Evolutionary conservation across 805 yeast genomes (phyloP).

Genomic region (Nakazawaea populi): DNA sequence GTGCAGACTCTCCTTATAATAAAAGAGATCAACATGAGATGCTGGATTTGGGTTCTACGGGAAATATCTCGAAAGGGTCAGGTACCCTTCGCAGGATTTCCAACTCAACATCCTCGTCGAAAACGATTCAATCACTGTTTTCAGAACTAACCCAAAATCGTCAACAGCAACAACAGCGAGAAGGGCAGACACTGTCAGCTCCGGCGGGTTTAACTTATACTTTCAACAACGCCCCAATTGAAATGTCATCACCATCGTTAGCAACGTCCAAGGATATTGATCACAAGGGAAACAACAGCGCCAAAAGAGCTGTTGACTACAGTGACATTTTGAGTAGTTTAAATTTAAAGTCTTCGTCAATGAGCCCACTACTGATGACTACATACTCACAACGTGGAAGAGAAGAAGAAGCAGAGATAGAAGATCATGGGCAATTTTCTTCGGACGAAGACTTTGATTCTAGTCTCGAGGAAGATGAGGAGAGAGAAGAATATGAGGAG

Average conservation of each 20-base stretch:
- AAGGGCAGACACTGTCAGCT: background rate
- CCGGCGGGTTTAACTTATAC: background rate
- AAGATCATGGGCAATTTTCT: too few relatives aligned
- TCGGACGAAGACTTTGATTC: too few relatives aligned
- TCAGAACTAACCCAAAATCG: background rate
- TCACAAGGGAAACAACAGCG: background rate
- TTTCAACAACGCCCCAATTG: slow-evolving; percentile 3
- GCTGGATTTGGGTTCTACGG: too few relatives aligned
- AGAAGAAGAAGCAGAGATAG: too few relatives aligned
- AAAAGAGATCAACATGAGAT: too few relatives aligned
- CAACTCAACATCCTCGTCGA: background rate
- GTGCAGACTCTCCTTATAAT: background rate
- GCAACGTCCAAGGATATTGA: background rate
- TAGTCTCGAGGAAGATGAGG: too few relatives aligned
- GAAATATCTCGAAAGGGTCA: background rate
- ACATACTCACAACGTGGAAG: too few relatives aligned
- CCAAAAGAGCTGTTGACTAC: background rate
- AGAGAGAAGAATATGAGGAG: too few relatives aligned
- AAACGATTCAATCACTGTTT: background rate
- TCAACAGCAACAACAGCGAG: background rate
- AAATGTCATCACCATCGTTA: background rate
- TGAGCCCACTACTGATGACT: too few relatives aligned
- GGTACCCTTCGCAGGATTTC: background rate
- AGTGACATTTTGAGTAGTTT: background rate
- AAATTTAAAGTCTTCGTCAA: too few relatives aligned